Evolutionary conservation across 2,329 filamentous ascomycete genomes (phyloP), one percentile per base, ranked within the genome.

Genomic region (Fusarium pseudograminearum): DNA sequence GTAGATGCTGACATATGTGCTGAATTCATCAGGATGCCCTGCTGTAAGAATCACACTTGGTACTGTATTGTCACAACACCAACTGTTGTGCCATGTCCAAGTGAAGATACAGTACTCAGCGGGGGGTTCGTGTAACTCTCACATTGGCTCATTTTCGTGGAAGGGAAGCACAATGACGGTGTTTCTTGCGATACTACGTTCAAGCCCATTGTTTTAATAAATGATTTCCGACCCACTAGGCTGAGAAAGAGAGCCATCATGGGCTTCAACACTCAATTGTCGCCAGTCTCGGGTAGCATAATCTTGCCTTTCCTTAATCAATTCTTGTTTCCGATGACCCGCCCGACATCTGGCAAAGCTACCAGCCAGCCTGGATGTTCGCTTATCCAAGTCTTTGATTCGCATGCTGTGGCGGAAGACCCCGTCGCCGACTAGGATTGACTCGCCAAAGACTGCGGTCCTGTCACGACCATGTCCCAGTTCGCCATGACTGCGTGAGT

Each of bases 371-470:
- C 63, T 47, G 38, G 65, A 71, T 46, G 69, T 74, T 74, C 73
- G 71, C 73, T 73, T 74, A 74, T 72, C 61, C 71, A 71, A 65
- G 69, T 47, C 50, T 53, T 60, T 74, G 73, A 74, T 74, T 74
- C 67, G 71, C 65, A 73, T 72, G 48, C 20, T 44, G 47, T 55
- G 57, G 40, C 48, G 20, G 30, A 58, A 47, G 53, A 58, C 47
- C 57, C 57, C 57, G 50, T 54, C 45, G 50, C 47, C 54, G 48
- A 50, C 57, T 53, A 62, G 51, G 58, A 51, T 69, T 56, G 57
- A 57, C 58, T 55, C 53, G 61, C 50, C 57, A 66, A 55, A 28
- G 45, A 53, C 33, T 50, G 50, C 41, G 40, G 58, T 46, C 34
- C 46, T 55, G 38, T 58, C 45, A 57, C 52, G 48, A 47, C 44